These are phyloP conservation scores for Podosphaera leucotricha DNA, from an alignment of 2,329 filamentous ascomycete species.

Conservation along the genomic window DNA sequence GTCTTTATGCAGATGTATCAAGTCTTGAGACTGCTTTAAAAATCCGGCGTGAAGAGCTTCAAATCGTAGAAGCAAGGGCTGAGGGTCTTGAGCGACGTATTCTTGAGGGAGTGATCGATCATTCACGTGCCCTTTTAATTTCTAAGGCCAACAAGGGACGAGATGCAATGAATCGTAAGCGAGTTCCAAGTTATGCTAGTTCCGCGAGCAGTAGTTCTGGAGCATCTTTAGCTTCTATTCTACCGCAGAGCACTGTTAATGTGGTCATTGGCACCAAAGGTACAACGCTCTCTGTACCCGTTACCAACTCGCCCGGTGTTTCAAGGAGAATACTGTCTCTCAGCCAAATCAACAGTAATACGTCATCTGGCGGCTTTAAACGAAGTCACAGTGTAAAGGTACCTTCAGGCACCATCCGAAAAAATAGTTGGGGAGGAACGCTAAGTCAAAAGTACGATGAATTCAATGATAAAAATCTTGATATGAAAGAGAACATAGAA, in stretches of 20 bases:
- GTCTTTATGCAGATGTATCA: constrained; percentile 64
- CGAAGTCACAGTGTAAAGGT: constrained; percentile 58
- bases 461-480: constrained; percentile 38
- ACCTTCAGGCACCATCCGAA: constrained; percentile 28
- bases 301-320: constrained; percentile 25
- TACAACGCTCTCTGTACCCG: constrained; percentile 9
- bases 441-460: constrained; percentile 21
- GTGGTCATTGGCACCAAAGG: constrained; percentile 27
- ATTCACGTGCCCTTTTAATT: constrained; percentile 77
- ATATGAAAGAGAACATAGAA: constrained; percentile 38
- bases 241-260: constrained; percentile 23
- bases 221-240: constrained; percentile 12
- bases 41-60: constrained; percentile 73
- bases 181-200: constrained; percentile 22
- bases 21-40: constrained; percentile 75
- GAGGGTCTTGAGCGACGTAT: constrained; percentile 80
- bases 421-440: constrained; percentile 43
- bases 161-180: constrained; percentile 27
- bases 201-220: constrained; percentile 17
- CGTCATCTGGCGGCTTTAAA: constrained; percentile 36
- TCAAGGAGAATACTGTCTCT: constrained; percentile 70
- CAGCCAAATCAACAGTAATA: constrained; percentile 67
- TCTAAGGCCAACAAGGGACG: constrained; percentile 27
- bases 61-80: constrained; percentile 72
- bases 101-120: constrained; percentile 85